Evolutionary conservation across 108 stramenopile species (phyloP).

Genomic region (Skeletonema grethae): DNA sequence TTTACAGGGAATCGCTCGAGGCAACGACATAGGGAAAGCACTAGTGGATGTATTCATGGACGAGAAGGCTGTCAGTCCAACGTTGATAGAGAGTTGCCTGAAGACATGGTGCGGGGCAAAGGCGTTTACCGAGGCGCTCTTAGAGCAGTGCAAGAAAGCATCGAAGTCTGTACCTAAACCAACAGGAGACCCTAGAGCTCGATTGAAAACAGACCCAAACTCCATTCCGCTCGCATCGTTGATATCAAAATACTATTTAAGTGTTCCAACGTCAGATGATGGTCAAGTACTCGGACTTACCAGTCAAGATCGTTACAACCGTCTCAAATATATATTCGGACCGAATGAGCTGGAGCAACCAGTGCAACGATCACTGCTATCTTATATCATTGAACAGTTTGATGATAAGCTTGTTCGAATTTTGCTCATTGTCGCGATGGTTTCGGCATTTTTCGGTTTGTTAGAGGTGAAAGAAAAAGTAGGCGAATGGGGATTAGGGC

Average conservation of each 20-base stretch:
- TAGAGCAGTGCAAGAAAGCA: constrained; percentile 13
- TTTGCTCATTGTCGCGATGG: constrained; percentile 70
- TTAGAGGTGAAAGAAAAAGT: constrained; percentile 64
- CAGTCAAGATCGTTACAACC: constrained; percentile 17
- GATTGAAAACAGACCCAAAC: constrained; percentile 40
- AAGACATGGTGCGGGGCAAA: constrained; percentile 10
- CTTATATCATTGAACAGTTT: constrained; percentile 82
- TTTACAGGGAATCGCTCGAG: constrained; percentile 9
- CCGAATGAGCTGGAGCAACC: constrained; percentile 59
- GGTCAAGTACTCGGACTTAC: constrained; percentile 36
- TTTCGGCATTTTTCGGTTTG: constrained; percentile 72
- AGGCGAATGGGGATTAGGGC: constrained; percentile 22
- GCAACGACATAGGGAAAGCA: constrained; percentile 14
- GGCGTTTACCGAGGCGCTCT: constrained; percentile 5
- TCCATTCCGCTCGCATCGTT: constrained; percentile 38
- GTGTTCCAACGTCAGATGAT: constrained; percentile 28
- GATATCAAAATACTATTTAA: constrained; percentile 32
- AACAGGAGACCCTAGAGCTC: constrained; percentile 16
- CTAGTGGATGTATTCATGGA: constrained; percentile 22
- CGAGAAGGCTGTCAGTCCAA: constrained; percentile 18
- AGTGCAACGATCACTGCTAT: constrained; percentile 47
- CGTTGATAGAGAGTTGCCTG: constrained; percentile 17
- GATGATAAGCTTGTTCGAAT: constrained; percentile 89
- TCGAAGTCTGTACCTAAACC: constrained; percentile 11
- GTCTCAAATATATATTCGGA: constrained; percentile 54